Evolutionary conservation across 192 early-diverging fungal species (phyloP).

Genomic region (Spizellomyces sp.): DNA sequence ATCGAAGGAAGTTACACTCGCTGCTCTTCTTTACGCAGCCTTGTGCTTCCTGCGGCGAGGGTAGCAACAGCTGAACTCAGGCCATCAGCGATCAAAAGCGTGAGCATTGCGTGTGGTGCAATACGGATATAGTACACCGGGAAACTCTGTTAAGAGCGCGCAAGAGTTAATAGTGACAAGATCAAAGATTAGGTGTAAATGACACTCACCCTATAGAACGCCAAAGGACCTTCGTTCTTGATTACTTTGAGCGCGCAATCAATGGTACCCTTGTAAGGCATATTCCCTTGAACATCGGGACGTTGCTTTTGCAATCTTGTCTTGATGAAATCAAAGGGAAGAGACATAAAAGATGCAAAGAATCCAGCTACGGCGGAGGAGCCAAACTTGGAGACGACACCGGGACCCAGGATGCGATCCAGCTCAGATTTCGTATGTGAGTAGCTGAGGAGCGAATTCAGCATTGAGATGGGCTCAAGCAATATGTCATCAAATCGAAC

Average conservation of each 20-base stretch:
- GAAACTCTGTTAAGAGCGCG: conserved; percentile 42
- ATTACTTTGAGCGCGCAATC: conserved; percentile 55
- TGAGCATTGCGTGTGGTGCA: conserved; percentile 61
- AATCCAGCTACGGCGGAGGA: conserved; percentile 56
- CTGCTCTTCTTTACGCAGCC: not conserved
- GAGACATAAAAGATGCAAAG: conserved; percentile 55
- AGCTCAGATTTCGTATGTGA: conserved; percentile 46
- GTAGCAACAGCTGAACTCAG: conserved; percentile 32
- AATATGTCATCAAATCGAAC: not conserved
- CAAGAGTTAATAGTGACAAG: not conserved
- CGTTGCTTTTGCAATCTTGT: conserved; percentile 57
- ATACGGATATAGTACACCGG: conserved; percentile 58
- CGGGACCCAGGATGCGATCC: conserved; percentile 38
- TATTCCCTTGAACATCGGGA: conserved; percentile 42
- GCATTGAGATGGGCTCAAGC: conserved; percentile 10
- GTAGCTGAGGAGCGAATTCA: conserved; percentile 25
- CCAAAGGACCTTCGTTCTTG: conserved; percentile 46
- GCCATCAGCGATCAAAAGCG: conserved; percentile 41
- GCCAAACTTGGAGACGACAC: conserved; percentile 41
- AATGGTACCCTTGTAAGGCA: conserved; percentile 50
- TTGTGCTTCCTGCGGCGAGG: conserved; percentile 5
- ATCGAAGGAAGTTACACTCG: no score
- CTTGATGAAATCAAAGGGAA: conserved; percentile 63
- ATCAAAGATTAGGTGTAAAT: not conserved
- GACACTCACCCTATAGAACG: conserved; percentile 48